A percentile compares a stretch with the other conserved stretches of the same genome.
Conservation (phyloP, 768 basidiomycete genomes). For the Leucogyrophana mollusca region DNA sequence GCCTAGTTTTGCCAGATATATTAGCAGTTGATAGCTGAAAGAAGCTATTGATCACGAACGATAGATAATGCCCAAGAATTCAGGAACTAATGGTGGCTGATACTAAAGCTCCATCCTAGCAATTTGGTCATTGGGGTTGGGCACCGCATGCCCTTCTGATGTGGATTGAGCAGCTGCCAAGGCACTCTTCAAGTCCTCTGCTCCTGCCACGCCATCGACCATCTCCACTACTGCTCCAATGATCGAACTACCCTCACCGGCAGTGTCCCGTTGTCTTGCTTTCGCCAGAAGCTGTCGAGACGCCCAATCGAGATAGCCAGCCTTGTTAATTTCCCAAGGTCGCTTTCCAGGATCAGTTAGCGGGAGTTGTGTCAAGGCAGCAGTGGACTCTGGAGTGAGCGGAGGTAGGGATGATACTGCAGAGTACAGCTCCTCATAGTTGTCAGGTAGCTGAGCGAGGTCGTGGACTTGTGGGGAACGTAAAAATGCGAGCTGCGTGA, state of each 20-base stretch:
- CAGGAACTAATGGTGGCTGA: too few relatives aligned
- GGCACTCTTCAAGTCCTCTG: slow-evolving; percentile 17
- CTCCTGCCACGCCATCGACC: slow-evolving; percentile 16
- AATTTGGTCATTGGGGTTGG: too few relatives aligned
- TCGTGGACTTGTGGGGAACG: slow-evolving; percentile 35
- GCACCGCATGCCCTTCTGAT: background rate
- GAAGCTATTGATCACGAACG: too few relatives aligned
- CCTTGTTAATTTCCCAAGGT: slow-evolving; percentile 73
- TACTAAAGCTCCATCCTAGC: too few relatives aligned
- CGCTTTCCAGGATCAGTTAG: slow-evolving; percentile 62
- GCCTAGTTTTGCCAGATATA: too few relatives aligned
- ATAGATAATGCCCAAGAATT: too few relatives aligned
- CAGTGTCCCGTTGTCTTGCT: slow-evolving; percentile 18
- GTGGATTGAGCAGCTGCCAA: slow-evolving; percentile 7
- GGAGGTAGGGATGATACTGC: slow-evolving; percentile 49
- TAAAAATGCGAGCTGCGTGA: slow-evolving; percentile 45
- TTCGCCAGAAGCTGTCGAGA: slow-evolving; percentile 49
- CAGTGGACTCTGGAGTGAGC: slow-evolving; percentile 37
- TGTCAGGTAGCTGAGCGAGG: slow-evolving; percentile 38
- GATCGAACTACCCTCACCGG: slow-evolving; percentile 14
- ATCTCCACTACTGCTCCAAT: slow-evolving; percentile 19
- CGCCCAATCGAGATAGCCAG: slow-evolving; percentile 81
- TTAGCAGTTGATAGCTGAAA: too few relatives aligned
- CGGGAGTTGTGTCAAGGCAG: slow-evolving; percentile 30
- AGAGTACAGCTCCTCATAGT: slow-evolving; percentile 44